These are phyloP conservation scores for Lyophyllum shimeji DNA, from an alignment of 768 basidiomycete species.

Conservation along the genomic window DNA sequence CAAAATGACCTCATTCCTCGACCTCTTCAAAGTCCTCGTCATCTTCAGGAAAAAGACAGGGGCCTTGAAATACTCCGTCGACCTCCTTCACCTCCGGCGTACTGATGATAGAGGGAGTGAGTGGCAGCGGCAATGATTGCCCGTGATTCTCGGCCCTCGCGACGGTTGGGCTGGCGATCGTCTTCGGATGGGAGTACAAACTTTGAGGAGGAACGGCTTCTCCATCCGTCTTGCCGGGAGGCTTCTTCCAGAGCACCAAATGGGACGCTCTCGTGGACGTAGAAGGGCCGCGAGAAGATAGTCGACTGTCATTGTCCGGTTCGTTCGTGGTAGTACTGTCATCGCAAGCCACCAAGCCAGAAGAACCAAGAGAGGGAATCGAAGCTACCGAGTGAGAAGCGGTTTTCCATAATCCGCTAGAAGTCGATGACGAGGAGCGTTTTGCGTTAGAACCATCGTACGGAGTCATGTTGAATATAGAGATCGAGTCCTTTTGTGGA, in stretches of 20 bases:
- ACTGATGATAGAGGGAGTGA: background rate
- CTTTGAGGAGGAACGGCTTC: background rate
- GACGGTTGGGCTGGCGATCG: background rate
- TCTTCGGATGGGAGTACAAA: background rate
- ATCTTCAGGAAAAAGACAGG: conserved; percentile 29
- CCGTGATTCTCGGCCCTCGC: background rate
- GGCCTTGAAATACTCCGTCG: conserved; percentile 32
- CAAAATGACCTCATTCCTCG: conserved; percentile 4
- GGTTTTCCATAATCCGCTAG: background rate
- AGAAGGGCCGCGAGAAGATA: background rate
- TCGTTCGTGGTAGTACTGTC: background rate
- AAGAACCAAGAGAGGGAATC: background rate
- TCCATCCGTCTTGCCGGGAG: background rate
- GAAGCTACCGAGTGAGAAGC: background rate
- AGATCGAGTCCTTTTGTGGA: background rate
- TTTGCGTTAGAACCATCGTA: background rate
- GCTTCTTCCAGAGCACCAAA: background rate
- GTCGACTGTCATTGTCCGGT: background rate
- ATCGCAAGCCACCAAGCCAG: background rate
- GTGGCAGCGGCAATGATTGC: background rate
- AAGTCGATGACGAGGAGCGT: background rate
- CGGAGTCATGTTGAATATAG: background rate
- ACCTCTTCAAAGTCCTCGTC: conserved; percentile 12
- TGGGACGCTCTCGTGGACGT: background rate
- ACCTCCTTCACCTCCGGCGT: conserved; percentile 25